Evolutionary conservation across 805 yeast genomes (phyloP).

Genomic region (Schizosaccharomyces lindneri): DNA sequence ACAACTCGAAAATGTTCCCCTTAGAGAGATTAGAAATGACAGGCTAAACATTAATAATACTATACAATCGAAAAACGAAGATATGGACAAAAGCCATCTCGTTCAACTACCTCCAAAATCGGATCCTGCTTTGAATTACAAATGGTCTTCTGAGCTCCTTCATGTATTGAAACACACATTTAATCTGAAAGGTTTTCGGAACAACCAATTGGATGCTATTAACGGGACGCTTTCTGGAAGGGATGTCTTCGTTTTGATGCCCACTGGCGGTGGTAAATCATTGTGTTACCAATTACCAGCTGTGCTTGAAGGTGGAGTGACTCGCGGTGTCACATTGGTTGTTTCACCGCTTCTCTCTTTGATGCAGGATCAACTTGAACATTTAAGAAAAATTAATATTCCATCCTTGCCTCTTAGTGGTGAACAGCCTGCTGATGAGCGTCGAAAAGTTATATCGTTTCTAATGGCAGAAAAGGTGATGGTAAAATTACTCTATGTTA

Average conservation of each 20-base stretch:
- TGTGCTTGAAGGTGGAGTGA: slow-evolving; percentile 43
- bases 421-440: slow-evolving; percentile 36
- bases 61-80: background rate
- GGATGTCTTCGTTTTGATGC: slow-evolving; percentile 90
- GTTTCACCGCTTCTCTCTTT: slow-evolving; percentile 83
- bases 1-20: no score
- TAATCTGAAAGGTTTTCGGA: slow-evolving; percentile 40
- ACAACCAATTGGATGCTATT: slow-evolving; percentile 70
- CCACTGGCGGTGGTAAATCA: slow-evolving; percentile 97
- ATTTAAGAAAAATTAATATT: slow-evolving; percentile 38
- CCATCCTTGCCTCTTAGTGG: slow-evolving; percentile 78
- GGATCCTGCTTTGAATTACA: slow-evolving; percentile 9
- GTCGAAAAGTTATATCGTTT: slow-evolving; percentile 32
- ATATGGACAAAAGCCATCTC: background rate
- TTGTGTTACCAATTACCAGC: slow-evolving; percentile 91
- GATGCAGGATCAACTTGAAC: slow-evolving; percentile 93
- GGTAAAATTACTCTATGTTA: slow-evolving; percentile 55
- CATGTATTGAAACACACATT: slow-evolving; percentile 32
- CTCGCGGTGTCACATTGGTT: slow-evolving; percentile 70
- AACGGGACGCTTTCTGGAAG: slow-evolving; percentile 50
- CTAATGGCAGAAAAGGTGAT: slow-evolving; percentile 31
- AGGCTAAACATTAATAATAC: background rate
- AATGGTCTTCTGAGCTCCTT: slow-evolving; percentile 51
- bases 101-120: background rate
- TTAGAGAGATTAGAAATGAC: no score